Percentiles rank a stretch among this genome's conserved stretches.
Evolutionary conservation across 352 stramenopile species (phyloP).

Genomic region (Elongisporangium undulatum): DNA sequence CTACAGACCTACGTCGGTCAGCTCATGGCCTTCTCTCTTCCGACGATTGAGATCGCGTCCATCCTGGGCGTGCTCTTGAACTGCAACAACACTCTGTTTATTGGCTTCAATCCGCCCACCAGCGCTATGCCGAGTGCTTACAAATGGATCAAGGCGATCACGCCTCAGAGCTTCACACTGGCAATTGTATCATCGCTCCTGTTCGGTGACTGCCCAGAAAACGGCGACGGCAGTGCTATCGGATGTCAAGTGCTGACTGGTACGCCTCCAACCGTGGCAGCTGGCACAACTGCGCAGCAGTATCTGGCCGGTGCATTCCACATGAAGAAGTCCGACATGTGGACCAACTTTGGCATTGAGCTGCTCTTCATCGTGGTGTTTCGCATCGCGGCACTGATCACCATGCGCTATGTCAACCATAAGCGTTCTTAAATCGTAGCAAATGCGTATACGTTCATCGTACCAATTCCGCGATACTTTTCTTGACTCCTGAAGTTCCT

Average conservation of each 20-base stretch:
- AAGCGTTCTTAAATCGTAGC: too few species aligned
- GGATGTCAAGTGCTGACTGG: too few species aligned
- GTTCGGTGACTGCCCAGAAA: conserved; percentile 23
- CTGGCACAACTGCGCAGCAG: conserved; percentile 19
- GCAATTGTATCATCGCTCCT: conserved; percentile 18
- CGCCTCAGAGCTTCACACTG: conserved; percentile 26
- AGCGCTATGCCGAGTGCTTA: conserved; percentile 22
- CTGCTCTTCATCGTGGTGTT: conserved; percentile 28
- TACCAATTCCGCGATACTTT: too few species aligned
- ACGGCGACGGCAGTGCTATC: background rate
- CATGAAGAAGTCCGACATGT: conserved; percentile 35
- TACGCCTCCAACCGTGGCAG: too few species aligned
- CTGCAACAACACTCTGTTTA: conserved; percentile 49
- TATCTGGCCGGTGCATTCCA: conserved; percentile 36
- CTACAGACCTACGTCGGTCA: conserved; percentile 37
- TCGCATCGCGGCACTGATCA: conserved; percentile 21
- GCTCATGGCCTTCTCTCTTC: conserved; percentile 26
- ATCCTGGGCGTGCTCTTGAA: conserved; percentile 34
- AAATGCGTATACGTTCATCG: too few species aligned
- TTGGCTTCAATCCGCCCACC: conserved; percentile 38
- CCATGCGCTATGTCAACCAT: conserved; percentile 40
- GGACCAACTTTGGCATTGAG: conserved; percentile 24
- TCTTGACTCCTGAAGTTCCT: too few species aligned
- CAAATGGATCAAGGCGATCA: conserved; percentile 33
- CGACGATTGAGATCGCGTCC: conserved; percentile 26